These are phyloP conservation scores for Apiospora phragmitis DNA, from an alignment of 2,329 filamentous ascomycete genomes.

Conservation along the genomic window DNA sequence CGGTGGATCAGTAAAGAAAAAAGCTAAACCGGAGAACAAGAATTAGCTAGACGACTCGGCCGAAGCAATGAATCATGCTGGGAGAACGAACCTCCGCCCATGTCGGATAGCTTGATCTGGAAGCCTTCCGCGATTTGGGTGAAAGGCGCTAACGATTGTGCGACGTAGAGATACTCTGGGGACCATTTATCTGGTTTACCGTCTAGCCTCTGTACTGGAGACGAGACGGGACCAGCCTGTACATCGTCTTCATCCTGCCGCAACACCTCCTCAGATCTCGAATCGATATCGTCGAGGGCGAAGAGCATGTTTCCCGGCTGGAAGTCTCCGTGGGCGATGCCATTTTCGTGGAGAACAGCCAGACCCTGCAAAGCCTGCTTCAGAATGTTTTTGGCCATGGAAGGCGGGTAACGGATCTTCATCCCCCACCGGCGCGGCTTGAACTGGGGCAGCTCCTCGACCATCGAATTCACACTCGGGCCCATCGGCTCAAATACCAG, in stretches of 20 bases:
- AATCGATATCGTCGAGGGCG: conserved; percentile 29
- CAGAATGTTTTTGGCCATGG: conserved; percentile 41
- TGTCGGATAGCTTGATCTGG: conserved; percentile 32
- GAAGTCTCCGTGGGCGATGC: conserved; percentile 41
- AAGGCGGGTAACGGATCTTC: conserved; percentile 38
- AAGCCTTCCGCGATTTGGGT: conserved; percentile 24
- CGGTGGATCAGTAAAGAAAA: conserved; percentile 28
- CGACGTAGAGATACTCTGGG: conserved; percentile 30
- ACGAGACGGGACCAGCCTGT: conserved; percentile 23
- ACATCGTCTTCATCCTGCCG: conserved; percentile 27
- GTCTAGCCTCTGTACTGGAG: conserved; percentile 29
- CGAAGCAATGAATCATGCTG: not conserved
- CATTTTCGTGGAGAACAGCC: conserved; percentile 37
- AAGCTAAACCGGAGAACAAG: conserved; percentile 21
- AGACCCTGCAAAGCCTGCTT: conserved; percentile 40
- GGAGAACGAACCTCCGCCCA: conserved; percentile 30
- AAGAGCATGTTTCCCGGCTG: conserved; percentile 40
- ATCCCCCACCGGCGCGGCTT: conserved; percentile 25
- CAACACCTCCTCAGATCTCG: conserved; percentile 23
- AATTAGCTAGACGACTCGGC: conserved; percentile 1
- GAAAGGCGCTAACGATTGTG: conserved; percentile 26
- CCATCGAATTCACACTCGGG: conserved; percentile 37
- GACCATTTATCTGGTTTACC: conserved; percentile 31
- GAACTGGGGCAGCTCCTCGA: conserved; percentile 35
- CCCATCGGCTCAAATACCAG: conserved; percentile 43